These are phyloP conservation scores for Saccharomycopsis sp. DNA, from an alignment of 805 yeast species.

Conservation along the genomic window DNA sequence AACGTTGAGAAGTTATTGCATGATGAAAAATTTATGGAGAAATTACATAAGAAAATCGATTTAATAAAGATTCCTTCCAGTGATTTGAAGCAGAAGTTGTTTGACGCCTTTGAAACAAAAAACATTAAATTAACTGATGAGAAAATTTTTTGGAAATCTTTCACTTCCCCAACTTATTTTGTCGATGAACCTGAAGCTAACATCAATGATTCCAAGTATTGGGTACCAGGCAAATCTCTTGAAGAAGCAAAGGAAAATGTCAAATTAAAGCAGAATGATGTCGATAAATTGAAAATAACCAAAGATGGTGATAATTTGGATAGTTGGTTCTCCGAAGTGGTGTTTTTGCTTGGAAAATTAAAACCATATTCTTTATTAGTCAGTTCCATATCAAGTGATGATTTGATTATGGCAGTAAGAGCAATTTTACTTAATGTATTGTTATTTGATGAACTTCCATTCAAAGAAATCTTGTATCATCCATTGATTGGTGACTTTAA, in stretches of 20 bases:
- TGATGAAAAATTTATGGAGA: background rate
- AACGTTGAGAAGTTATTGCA: slow-evolving; percentile 33
- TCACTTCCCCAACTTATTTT: slow-evolving; percentile 79
- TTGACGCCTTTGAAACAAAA: background rate
- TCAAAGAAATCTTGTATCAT: slow-evolving; percentile 96
- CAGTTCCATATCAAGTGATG: slow-evolving; percentile 98
- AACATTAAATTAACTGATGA: slow-evolving; percentile 7
- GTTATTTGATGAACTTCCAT: slow-evolving; percentile 73
- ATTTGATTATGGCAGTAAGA: slow-evolving; percentile 92
- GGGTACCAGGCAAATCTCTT: slow-evolving; percentile 82
- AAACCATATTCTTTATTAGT: slow-evolving; percentile 84
- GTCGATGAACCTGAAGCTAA: slow-evolving; percentile 65
- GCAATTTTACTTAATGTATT: slow-evolving; percentile 53
- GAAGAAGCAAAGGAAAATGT: slow-evolving; percentile 88
- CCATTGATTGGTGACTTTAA: slow-evolving; percentile 97
- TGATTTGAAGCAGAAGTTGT: background rate
- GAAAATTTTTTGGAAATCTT: slow-evolving; percentile 3
- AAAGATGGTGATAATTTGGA: slow-evolving; percentile 97
- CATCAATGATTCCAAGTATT: slow-evolving; percentile 50
- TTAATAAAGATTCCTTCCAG: background rate
- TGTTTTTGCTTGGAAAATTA: slow-evolving; percentile 78
- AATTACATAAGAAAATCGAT: background rate
- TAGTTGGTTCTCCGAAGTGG: slow-evolving; percentile 88
- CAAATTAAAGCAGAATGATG: slow-evolving; percentile 54
- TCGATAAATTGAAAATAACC: slow-evolving; percentile 57